phyloP scores from a whole-genome alignment of 352 stramenopile species.

The Globisporangium cystogenes region DNA sequence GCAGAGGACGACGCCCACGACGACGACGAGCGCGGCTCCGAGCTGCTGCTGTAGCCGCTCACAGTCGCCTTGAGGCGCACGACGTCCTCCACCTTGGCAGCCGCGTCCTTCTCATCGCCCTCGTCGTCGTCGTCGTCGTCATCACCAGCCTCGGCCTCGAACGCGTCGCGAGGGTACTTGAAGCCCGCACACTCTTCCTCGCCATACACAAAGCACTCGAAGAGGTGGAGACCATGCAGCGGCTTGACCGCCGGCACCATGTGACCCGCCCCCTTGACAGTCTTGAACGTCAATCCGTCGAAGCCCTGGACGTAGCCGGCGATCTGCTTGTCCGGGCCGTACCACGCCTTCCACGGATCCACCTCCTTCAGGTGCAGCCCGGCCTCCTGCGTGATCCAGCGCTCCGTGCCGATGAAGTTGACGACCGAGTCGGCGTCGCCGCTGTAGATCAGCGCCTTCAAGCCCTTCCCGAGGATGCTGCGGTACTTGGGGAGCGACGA shows the following conservation, averaged over 20 bases:
- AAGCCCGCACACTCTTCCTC: constrained; percentile 47
- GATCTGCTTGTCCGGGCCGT: constrained; percentile 74
- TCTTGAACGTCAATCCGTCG: constrained; percentile 85
- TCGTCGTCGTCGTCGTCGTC: constrained; percentile 60
- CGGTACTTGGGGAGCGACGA: constrained; percentile 62
- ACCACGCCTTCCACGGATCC: constrained; percentile 65
- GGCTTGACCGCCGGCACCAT: constrained; percentile 82
- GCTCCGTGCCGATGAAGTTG: constrained; percentile 87
- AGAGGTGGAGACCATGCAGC: constrained; percentile 69
- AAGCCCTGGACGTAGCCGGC: constrained; percentile 88
- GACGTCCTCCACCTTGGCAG: too few relatives aligned
- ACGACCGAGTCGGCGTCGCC: constrained; percentile 79
- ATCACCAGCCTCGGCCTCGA: too few relatives aligned
- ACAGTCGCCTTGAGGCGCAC: too few relatives aligned
- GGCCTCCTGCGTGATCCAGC: constrained; percentile 65
- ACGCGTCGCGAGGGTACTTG: constrained; percentile 55
- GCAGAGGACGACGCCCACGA: too few relatives aligned
- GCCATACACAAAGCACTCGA: constrained; percentile 79
- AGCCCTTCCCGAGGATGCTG: constrained; percentile 45
- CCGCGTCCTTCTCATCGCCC: too few relatives aligned
- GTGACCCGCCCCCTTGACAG: constrained; percentile 89
- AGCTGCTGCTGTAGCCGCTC: too few relatives aligned
- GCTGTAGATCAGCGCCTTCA: constrained; percentile 70
- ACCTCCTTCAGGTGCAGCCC: constrained; percentile 60
- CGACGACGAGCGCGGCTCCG: too few relatives aligned